A percentile compares a stretch with the other conserved stretches of the same genome.
Conservation (phyloP, 768 basidiomycete genomes). For the Pleurotus tuber-regium region DNA sequence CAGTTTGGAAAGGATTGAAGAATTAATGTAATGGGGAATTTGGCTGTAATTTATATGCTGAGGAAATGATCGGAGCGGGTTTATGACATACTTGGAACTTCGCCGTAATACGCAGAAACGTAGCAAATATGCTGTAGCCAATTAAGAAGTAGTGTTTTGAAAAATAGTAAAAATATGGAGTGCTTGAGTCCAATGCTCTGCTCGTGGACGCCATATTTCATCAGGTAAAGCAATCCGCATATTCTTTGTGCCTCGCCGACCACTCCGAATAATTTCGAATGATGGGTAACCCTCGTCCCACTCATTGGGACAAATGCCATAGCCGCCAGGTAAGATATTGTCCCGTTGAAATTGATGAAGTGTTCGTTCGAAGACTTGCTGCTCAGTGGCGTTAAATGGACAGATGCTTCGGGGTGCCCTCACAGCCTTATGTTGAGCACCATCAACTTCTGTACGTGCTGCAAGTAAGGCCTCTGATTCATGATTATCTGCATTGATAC, state of each 20-base stretch:
- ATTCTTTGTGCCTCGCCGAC: constrained; percentile 10
- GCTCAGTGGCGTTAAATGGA: not conserved
- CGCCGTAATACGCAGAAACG: too few relatives aligned
- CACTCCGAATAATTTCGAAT: constrained; percentile 12
- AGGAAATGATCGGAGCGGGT: too few relatives aligned
- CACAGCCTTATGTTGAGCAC: constrained; percentile 33
- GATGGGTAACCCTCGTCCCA: constrained; percentile 14
- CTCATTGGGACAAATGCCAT: constrained; percentile 15
- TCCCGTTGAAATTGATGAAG: not conserved
- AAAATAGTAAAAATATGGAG: not conserved
- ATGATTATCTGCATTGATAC: too few relatives aligned
- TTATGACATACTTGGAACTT: too few relatives aligned
- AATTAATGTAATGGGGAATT: too few relatives aligned
- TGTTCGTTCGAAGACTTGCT: constrained; percentile 1
- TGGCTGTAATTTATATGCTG: too few relatives aligned
- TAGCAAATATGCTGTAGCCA: not conserved
- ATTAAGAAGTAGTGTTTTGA: not conserved
- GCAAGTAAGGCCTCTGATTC: too few relatives aligned
- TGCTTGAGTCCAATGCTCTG: not conserved
- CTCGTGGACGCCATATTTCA: not conserved
- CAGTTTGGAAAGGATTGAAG: too few relatives aligned
- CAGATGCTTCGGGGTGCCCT: constrained; percentile 19
- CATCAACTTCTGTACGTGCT: not conserved
- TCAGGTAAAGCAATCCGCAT: not conserved
- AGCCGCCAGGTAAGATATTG: constrained; percentile 11